Evolutionary conservation across 2,329 filamentous ascomycete genomes (phyloP), one percentile per base, ranked within the genome.

Genomic region (Didymosphaeria variabile): DNA sequence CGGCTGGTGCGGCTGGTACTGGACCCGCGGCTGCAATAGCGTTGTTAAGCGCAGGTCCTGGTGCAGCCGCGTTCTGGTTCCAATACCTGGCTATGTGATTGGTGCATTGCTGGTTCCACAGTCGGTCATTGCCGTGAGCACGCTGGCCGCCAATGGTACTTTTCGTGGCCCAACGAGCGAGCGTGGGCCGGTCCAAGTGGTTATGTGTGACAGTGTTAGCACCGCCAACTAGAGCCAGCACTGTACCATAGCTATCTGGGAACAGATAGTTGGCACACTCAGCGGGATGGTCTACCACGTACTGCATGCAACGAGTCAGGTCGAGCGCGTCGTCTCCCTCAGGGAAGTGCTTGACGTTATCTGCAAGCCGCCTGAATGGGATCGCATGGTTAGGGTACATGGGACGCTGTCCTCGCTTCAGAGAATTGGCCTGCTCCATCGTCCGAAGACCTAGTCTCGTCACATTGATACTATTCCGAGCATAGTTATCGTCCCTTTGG

Each of bases 331-430:
- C 59, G 21, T 31, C 2, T 1, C 66, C 64, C 23, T 58, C 23
- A 9, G 72, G 72, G 15, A 71, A n/a, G 51, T 68, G 66, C 58
- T 68, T 66, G 17, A 74, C 49, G 1, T 65, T 69, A 1, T 51
- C 17, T 5, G 59, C 58, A 1, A 75, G 59, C 6, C 59, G 47
- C 9, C 60, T 64, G 61, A 73, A 69, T 0, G 50, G 60, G 21
- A 73, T 58, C 6, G 56, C 23, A 13, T 52, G 7, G 13, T 7
- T 40, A 7, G 34, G 19, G 21, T 53, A 40, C 23, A 3, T 23
- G 1, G n/a, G 17, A 7, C n/a, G 29, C 7, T 31, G 12, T 8
- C 50, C 29, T 1, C 17, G 21, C 13, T 10, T 34, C n/a, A 3
- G 3, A 26, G 6, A 12, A 23, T 40, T 40, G 19, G 21, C 23